A percentile compares a stretch with the other conserved stretches of the same genome.
Conservation (phyloP, 2,329 filamentous ascomycete genomes). For the Pezicula rhizophila region DNA sequence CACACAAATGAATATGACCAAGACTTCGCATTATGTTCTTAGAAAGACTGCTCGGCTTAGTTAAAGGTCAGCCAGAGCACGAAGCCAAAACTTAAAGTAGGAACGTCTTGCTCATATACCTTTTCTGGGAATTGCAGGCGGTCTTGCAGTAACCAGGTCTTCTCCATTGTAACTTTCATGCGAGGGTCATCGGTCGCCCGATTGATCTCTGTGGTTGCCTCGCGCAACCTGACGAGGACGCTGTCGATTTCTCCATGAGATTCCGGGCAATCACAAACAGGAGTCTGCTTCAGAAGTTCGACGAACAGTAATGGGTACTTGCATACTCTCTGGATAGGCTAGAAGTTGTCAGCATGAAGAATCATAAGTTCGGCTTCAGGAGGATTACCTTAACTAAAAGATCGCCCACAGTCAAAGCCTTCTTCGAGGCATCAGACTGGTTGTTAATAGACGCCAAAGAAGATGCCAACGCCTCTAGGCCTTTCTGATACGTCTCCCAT, state of each 20-base stretch:
- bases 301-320: constrained; percentile 84
- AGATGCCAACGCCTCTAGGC: constrained; percentile 75
- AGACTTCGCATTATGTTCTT: constrained; percentile 69
- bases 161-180: constrained; percentile 66
- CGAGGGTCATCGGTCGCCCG: constrained; percentile 71
- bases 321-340: constrained; percentile 90
- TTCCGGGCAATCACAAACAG: constrained; percentile 76
- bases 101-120: constrained; percentile 38
- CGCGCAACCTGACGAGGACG: constrained; percentile 63
- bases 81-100: background rate
- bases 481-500: constrained; percentile 77
- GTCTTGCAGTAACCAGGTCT: constrained; percentile 80
- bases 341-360: constrained; percentile 2
- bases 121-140: constrained; percentile 69
- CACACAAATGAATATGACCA: constrained; percentile 75
- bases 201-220: constrained; percentile 76
- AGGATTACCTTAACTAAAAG: constrained; percentile 74
- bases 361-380: constrained; percentile 1
- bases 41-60: constrained; percentile 41
- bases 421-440: constrained; percentile 57
- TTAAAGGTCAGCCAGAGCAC: background rate
- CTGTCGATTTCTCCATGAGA: constrained; percentile 76
- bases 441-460: constrained; percentile 66
- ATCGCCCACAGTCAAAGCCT: constrained; percentile 76
- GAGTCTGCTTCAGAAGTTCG: constrained; percentile 77